A percentile compares a stretch with the other conserved stretches of the same genome.
Evolutionary conservation across 2,329 filamentous ascomycete genomes (phyloP).

Genomic region (Colletotrichum higginsianum): DNA sequence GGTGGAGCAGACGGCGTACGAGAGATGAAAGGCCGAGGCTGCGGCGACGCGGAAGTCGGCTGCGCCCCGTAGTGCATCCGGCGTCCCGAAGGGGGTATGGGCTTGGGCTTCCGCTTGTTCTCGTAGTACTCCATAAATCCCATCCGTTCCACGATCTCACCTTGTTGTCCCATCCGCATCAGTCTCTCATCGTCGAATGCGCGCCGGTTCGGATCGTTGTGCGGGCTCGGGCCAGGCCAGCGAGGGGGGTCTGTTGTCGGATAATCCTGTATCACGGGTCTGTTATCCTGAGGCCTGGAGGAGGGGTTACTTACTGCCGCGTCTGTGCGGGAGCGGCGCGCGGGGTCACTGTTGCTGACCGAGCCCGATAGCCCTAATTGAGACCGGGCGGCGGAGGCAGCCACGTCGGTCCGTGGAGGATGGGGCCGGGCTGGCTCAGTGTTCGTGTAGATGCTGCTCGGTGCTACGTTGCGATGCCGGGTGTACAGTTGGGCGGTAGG

Average conservation of each 20-base stretch:
- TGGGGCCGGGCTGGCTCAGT: slow-evolving; percentile 6
- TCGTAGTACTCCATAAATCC: slow-evolving; percentile 1
- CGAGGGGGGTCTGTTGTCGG: not conserved
- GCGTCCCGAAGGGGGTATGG: not conserved
- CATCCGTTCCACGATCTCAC: not conserved
- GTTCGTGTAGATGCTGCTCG: slow-evolving; percentile 15
- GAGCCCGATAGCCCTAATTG: not conserved
- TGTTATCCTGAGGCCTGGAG: slow-evolving; percentile 21
- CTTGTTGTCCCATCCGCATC: not conserved
- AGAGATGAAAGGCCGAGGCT: not conserved
- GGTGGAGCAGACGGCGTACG: not conserved
- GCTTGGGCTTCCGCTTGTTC: slow-evolving; percentile 1
- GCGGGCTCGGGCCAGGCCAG: not conserved
- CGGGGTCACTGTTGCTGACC: not conserved
- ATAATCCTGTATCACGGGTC: slow-evolving; percentile 30
- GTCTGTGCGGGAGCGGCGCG: not conserved
- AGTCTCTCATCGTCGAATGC: not conserved
- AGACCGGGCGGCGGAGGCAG: not conserved
- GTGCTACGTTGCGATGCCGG: not conserved
- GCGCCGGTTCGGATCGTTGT: not conserved
- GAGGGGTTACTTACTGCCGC: slow-evolving; percentile 31
- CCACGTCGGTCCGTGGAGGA: not conserved
- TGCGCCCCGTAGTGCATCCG: not conserved
- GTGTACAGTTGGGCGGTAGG: not conserved
- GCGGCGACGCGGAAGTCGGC: not conserved